Base-by-base conservation (phyloP, 2,329 filamentous ascomycete genomes). In the Aspergillus niger region DNA sequence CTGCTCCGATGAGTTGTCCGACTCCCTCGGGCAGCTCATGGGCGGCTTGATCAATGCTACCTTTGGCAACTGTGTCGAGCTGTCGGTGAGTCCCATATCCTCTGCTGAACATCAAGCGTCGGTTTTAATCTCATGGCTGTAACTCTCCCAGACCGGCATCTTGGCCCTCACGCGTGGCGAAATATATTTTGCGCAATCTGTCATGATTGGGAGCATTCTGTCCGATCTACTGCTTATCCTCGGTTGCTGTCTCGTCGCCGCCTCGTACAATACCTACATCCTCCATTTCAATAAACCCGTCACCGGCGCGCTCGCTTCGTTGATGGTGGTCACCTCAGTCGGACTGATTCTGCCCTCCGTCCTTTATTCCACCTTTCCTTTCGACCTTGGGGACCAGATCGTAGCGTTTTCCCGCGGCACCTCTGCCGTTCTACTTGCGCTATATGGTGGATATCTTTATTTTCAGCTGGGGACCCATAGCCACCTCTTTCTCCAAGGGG, bases 201-300 rank as follows among this genome's bases (percentile, higher is more conserved):
- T 91, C 60, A 96, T 96, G 91, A 86, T 96, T 36, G 92, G 92
- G 47, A 92, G 89, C 68, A 94, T 96, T 68, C 82, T 96, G 36
- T 96, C 92, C 64, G 96, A 96, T 78, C 86, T 96, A 64, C 83
- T 96, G 6, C 86, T 96, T 62, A 53, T 91, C 53, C 84, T 90
- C 73, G 88, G 88, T 69, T 89, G 88, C 81, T 90, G 87, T 75
- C 89, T 90, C 76, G 78, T 91, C 66, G 84, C 89, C 55, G 89
- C 89, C 57, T 89, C 89, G 36, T 79, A 90, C 65, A 80, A 81
- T 67, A 85, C 88, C 76, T 82, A 82, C 49, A 86, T 91, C 73
- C 88, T 91, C 70, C 78, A 69, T 15, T 77, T 77, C 67, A 76
- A 77, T 55, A 64, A 61, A 22, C 73, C 73, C 8, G 67, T 75